Evolutionary conservation across 2,329 filamentous ascomycete species (phyloP), one percentile per base, ranked within the genome.

Genomic region (Rutstroemia sp.): DNA sequence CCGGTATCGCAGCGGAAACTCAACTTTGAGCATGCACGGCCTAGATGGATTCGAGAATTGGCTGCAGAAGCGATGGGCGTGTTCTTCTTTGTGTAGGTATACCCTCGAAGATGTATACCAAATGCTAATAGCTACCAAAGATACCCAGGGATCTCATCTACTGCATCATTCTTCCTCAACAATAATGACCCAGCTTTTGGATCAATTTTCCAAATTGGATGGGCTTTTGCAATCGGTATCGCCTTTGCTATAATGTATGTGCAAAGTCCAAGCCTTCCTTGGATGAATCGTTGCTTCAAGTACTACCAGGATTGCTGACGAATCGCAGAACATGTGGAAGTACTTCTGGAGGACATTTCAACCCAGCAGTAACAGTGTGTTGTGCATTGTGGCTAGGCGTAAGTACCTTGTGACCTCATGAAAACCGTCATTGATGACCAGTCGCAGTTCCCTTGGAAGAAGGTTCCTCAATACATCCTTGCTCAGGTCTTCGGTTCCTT

Each of bases 401-500:
- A 60, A n/a, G 53, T 53, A n/a, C 23, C 12, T 16, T 5, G 17
- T 37, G 3, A 3, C 38, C 21, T n/a, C 16, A 6, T 56, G 14
- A 30, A 14, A 17, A 38, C 8, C 4, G 3, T 19, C 5, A 27
- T 44, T 54, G 51, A 51, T 27, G 45, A 27, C 39, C 19, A 41
- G n/a, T 48, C 23, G 1, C 21, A 56, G 51, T 83, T 83, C 61
- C 80, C 79, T 0, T 79, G 77, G 75, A 76, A 71, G 48, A 83
- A 83, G 54, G 79, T 81, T 4, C 78, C 78, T 0, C 69, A 75
- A 50, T 82, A 83, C 64, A 80, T 83, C 60, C 72, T 80, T 60
- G 73, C 75, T 8, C 81, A 84, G 63, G 73, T 82, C 30, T 73
- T 81, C 46, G 79, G 81, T 5, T 72, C 78, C 2, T 82, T 83